Percentiles rank a stretch among this genome's conserved stretches.
phyloP scores from a whole-genome alignment of 2,329 filamentous ascomycete genomes.

The Piedraia hortae region DNA sequence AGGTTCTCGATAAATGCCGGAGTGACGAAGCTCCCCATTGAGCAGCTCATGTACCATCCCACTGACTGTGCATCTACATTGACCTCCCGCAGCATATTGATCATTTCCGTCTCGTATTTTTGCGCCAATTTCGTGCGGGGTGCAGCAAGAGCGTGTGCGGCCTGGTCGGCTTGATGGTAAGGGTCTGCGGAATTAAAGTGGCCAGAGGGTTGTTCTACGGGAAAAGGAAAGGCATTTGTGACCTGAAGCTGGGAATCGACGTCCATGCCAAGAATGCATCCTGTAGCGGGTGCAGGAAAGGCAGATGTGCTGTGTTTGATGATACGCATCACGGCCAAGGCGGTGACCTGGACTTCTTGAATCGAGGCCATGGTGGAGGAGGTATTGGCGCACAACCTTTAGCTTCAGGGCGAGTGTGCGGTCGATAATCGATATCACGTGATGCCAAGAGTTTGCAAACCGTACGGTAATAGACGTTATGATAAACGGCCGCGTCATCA shows the following conservation, averaged over 20 bases:
- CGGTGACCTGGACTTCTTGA: constrained; percentile 66
- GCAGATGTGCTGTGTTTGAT: constrained; percentile 76
- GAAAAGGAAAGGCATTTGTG: constrained; percentile 89
- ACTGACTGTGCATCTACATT: constrained; percentile 96
- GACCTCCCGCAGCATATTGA: constrained; percentile 83
- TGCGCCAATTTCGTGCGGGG: constrained; percentile 78
- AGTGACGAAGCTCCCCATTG: constrained; percentile 97
- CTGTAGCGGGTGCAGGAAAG: constrained; percentile 74
- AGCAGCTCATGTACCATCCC: constrained; percentile 95
- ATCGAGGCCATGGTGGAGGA: constrained; percentile 20
- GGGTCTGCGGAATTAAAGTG: constrained; percentile 26
- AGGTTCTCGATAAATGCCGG: constrained; percentile 92
- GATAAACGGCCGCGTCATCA: no score
- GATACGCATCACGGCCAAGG: constrained; percentile 92
- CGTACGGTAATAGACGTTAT: no score
- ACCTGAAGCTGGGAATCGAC: constrained; percentile 54
- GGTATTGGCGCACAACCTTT: no score
- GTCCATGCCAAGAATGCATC: constrained; percentile 84
- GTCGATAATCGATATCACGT: no score
- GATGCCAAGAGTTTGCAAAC: no score
- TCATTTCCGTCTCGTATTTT: constrained; percentile 84
- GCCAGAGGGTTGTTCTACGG: constrained; percentile 26
- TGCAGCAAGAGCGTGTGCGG: constrained; percentile 56
- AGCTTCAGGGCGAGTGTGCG: constrained; percentile 2
- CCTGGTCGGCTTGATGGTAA: constrained; percentile 45